Evolutionary conservation across 176 grass and related monocot genomes (phyloP).

Genomic region (Rhynchospora pubera): DNA sequence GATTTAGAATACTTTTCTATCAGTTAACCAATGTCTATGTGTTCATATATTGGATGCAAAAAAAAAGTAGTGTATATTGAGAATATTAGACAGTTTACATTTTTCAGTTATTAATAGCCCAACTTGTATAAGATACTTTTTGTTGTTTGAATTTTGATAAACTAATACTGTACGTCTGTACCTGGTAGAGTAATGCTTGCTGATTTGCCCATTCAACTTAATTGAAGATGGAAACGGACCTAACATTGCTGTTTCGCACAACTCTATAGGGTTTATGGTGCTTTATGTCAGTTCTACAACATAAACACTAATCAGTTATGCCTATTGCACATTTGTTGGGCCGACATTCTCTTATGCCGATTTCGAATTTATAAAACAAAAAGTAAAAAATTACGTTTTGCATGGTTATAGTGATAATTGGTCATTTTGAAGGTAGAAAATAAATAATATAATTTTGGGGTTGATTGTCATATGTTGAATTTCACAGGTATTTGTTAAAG

Average conservation of each 20-base stretch:
- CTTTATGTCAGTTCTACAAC: too few species aligned
- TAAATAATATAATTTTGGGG: too few species aligned
- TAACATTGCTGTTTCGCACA: neutral
- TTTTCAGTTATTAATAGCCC: neutral
- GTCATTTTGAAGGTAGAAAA: too few species aligned
- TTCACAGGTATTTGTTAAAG: too few species aligned
- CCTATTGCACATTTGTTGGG: too few species aligned
- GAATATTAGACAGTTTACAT: neutral
- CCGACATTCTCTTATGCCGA: too few species aligned
- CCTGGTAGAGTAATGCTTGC: neutral
- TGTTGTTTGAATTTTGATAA: slow-evolving; percentile 7
- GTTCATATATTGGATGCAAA: slow-evolving; percentile 9
- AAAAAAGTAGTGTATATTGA: slow-evolving; percentile 16
- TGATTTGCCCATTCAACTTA: neutral
- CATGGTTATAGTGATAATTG: too few species aligned
- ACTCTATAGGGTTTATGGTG: too few species aligned
- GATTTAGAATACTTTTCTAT: slow-evolving; percentile 17
- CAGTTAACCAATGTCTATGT: neutral
- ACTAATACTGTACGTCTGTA: neutral
- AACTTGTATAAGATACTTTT: slow-evolving; percentile 10
- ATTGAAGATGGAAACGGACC: neutral
- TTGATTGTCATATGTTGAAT: too few species aligned
- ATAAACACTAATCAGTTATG: too few species aligned
- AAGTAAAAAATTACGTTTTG: too few species aligned
- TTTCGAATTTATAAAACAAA: too few species aligned